Percentiles rank a stretch among this genome's conserved stretches.
These are phyloP conservation scores for Domatiomyces catenatus DNA, from an alignment of 2,329 filamentous ascomycete genomes.

Conservation along the genomic window DNA sequence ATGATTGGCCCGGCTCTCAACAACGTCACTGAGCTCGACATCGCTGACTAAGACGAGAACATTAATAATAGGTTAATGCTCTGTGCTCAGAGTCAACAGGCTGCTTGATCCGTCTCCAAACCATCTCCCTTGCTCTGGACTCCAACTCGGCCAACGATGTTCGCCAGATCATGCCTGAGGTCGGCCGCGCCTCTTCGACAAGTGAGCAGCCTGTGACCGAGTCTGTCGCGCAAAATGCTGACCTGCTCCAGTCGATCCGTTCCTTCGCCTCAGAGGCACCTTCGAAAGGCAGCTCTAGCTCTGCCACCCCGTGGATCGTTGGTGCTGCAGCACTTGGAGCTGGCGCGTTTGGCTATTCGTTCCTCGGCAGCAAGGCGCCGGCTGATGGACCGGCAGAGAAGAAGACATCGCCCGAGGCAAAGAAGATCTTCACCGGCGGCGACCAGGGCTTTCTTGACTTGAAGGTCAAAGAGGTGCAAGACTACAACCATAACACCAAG, in stretches of 20 bases:
- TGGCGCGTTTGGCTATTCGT: constrained; percentile 41
- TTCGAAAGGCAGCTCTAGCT: constrained; percentile 36
- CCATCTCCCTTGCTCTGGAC: background rate
- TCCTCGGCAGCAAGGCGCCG: constrained; percentile 21
- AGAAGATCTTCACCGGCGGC: constrained; percentile 57
- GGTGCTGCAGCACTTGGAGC: constrained; percentile 41
- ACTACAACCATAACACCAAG: constrained; percentile 90
- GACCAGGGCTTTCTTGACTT: constrained; percentile 81
- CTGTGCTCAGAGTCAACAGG: background rate
- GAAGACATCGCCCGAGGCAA: constrained; percentile 17
- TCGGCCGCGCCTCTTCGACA: constrained; percentile 49
- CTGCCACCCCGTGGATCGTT: constrained; percentile 24
- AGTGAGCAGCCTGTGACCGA: constrained; percentile 31
- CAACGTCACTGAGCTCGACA: background rate
- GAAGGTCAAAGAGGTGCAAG: constrained; percentile 61
- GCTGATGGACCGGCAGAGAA: constrained; percentile 16
- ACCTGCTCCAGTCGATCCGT: constrained; percentile 40
- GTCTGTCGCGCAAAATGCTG: constrained; percentile 1
- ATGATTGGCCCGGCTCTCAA: background rate
- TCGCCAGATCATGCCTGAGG: constrained; percentile 50
- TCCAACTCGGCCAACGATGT: constrained; percentile 37
- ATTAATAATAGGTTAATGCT: background rate
- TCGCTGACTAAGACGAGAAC: background rate
- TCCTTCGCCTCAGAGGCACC: constrained; percentile 55
- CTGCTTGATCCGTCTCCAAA: background rate